Evolutionary conservation across 306 rosid genomes (phyloP), one percentile per base, ranked within the genome.

Genomic region (Cucumis melo): DNA sequence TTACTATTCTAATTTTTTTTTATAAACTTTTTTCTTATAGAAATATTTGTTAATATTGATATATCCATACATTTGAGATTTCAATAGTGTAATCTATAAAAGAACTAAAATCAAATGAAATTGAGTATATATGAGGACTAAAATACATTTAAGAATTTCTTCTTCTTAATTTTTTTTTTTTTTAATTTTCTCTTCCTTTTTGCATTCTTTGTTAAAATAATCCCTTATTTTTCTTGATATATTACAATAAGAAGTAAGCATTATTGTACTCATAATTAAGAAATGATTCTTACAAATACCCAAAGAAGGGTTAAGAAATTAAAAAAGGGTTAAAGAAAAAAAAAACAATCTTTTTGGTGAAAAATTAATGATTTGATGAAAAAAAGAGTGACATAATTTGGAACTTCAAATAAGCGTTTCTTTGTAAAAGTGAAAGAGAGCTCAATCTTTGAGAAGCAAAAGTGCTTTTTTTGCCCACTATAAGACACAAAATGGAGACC

Each of bases 361-460:
- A 63, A 63, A 63, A 38, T 27, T 1, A 27, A 27, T 27, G 21
- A 16, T 16, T 4, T 41, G 63, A 58, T 17, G 71, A 41, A 38
- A 65, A 17, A 64, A 34, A 38, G 46, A 64, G 27, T 64, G 15
- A 17, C 3, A 29, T 15, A 63, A 36, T 38, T 10, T 65, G 5
- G 51, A 39, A 66, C 6, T 7, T 36, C 8, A 39, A 38, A 19
- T 0, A 41, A 67, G 34, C 38, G 48, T n/a, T 20, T 20, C 15
- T 46, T 46, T 71, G 59, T 48, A 71, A 71, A 71, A 71, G 58
- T 24, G 75, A 48, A 71, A 71, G 58, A 70, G 55, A 46, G 56
- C 58, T 70, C 41, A 0, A 15, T 70, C 13, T 70, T 70, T 70
- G 7, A 70, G 75, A 70, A 23, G 15, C 4, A 27, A 71, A 24